A percentile compares a stretch with the other conserved stretches of the same genome.
Conservation (phyloP, 371 early-diverging fungal species). For the Mortierella sp. region DNA sequence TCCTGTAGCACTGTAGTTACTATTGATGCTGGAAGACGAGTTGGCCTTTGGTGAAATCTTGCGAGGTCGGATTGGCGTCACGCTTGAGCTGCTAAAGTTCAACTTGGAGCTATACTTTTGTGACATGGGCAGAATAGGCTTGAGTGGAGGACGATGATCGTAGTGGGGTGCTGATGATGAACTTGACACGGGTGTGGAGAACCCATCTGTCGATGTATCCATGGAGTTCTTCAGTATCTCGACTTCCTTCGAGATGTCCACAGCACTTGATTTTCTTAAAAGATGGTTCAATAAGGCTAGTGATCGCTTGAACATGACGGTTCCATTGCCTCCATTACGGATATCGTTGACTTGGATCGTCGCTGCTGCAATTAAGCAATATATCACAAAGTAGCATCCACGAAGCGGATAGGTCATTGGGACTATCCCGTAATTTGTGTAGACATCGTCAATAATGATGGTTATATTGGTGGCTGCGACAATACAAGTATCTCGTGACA, state of each 20-base stretch:
- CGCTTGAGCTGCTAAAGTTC: constrained; percentile 22
- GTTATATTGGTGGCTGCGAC: constrained; percentile 66
- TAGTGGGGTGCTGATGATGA: constrained; percentile 11
- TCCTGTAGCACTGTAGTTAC: constrained; percentile 3
- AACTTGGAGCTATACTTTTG: constrained; percentile 42
- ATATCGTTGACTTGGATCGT: constrained; percentile 52
- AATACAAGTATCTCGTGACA: constrained; percentile 65
- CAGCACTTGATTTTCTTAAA: constrained; percentile 41
- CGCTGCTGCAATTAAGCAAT: constrained; percentile 57
- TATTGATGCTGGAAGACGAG: constrained; percentile 1
- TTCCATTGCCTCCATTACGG: constrained; percentile 37
- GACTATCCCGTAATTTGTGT: constrained; percentile 53
- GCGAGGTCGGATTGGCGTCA: constrained; percentile 34
- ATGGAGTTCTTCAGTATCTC: constrained; percentile 45
- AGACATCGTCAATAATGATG: constrained; percentile 61
- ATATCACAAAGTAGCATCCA: constrained; percentile 59
- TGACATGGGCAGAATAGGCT: constrained; percentile 53
- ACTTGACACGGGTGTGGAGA: not conserved
- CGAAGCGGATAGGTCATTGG: constrained; percentile 57
- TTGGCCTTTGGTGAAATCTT: constrained; percentile 43
- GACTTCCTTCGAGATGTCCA: constrained; percentile 48
- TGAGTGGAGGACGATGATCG: constrained; percentile 38
- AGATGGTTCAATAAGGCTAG: constrained; percentile 39
- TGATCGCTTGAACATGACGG: constrained; percentile 51
- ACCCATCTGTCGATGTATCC: constrained; percentile 18